These are phyloP conservation scores for Spergularia marina DNA, from an alignment of 148 eudicot genomes.

Conservation along the genomic window DNA sequence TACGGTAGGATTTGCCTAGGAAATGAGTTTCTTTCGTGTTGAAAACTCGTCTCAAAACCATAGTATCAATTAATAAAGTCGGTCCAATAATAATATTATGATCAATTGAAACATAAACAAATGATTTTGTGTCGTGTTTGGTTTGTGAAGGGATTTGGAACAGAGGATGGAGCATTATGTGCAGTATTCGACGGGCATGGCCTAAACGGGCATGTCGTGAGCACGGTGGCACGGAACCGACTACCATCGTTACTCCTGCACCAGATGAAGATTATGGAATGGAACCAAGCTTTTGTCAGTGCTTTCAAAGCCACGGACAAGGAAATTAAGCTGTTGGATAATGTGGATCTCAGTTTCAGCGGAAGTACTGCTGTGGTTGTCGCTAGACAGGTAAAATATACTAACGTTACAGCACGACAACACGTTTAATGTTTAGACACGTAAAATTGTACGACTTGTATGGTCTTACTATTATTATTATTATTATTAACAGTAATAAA, in stretches of 20 bases:
- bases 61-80: no score
- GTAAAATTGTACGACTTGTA: no score
- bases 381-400: constrained; percentile 50
- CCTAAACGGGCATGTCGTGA: constrained; percentile 61
- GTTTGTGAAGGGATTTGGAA: constrained; percentile 57
- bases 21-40: no score
- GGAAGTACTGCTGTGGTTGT: constrained; percentile 77
- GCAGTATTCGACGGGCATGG: constrained; percentile 94
- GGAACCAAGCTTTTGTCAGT: constrained; percentile 51
- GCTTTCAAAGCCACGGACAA: constrained; percentile 75
- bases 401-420: neutral
- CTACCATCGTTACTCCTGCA: constrained; percentile 53
- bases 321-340: constrained; percentile 54
- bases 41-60: no score
- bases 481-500: neutral
- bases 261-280: constrained; percentile 35
- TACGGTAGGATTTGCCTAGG: neutral
- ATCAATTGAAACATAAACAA: no score
- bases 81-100: no score
- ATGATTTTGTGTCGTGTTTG: neutral
- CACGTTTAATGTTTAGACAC: no score
- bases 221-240: constrained; percentile 59
- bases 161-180: constrained; percentile 50
- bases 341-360: constrained; percentile 63
- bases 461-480: no score